phyloP scores from a whole-genome alignment of 2,329 filamentous ascomycete species.

The Endocalyx cinctus region DNA sequence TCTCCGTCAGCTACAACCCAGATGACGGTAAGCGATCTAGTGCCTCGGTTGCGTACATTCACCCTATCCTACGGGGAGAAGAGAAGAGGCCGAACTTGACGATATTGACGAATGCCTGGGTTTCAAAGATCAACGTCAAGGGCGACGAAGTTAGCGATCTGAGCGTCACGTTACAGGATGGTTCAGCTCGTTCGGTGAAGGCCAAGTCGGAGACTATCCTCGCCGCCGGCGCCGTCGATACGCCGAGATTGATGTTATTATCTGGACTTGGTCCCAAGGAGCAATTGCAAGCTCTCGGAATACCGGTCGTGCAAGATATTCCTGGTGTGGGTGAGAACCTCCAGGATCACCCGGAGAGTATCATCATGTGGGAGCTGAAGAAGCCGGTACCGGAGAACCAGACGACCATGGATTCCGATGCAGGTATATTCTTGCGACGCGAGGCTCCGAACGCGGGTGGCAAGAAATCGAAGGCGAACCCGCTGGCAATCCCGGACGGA shows the following conservation, averaged over 20 bases:
- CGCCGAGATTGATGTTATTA: constrained; percentile 61
- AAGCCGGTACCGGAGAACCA: constrained; percentile 71
- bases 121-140: constrained; percentile 71
- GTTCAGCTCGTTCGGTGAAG: constrained; percentile 50
- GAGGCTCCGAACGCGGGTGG: constrained; percentile 65
- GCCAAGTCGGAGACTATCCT: constrained; percentile 74
- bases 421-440: constrained; percentile 81
- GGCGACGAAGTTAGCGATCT: constrained; percentile 70
- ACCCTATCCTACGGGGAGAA: constrained; percentile 79
- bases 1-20: constrained; percentile 87
- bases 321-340: constrained; percentile 59
- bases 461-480: constrained; percentile 42
- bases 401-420: constrained; percentile 89
- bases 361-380: constrained; percentile 73
- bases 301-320: constrained; percentile 52
- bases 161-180: constrained; percentile 56
- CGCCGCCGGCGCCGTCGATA: constrained; percentile 76
- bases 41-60: constrained; percentile 87
- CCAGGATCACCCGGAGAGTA: constrained; percentile 56
- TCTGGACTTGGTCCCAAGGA: constrained; percentile 53
- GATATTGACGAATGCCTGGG: constrained; percentile 82
- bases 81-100: constrained; percentile 82
- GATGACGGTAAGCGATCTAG: constrained; percentile 80
- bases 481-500: constrained; percentile 55
- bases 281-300: constrained; percentile 49